Evolutionary conservation across 768 basidiomycete species (phyloP).

Genomic region (Lentinula detonsa): DNA sequence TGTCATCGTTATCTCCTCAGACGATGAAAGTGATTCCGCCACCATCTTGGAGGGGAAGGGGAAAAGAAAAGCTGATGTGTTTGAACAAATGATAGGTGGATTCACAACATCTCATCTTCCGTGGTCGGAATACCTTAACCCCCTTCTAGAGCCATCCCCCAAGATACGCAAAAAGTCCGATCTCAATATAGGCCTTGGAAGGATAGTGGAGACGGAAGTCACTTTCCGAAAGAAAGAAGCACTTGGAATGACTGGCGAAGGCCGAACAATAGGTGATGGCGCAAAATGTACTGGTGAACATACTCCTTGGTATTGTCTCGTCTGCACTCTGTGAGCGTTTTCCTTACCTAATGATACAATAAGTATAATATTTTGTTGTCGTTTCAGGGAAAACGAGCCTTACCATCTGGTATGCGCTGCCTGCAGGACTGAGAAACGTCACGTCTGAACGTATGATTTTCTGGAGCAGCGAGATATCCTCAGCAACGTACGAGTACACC

Average conservation of each 20-base stretch:
- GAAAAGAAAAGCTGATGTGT: background rate
- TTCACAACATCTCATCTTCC: background rate
- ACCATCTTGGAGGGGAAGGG: background rate
- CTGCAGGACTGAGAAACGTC: conserved; percentile 50
- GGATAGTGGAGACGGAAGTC: conserved; percentile 38
- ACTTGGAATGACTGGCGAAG: conserved; percentile 31
- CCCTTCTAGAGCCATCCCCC: background rate
- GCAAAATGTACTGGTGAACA: background rate
- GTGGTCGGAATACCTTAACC: background rate
- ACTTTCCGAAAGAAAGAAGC: conserved; percentile 37
- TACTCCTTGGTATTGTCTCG: conserved; percentile 38
- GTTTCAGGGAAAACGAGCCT: conserved; percentile 41
- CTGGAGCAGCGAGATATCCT: too few species aligned
- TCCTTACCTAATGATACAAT: background rate
- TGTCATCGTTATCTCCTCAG: conserved; percentile 22
- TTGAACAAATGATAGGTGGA: background rate
- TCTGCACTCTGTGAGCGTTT: conserved; percentile 58
- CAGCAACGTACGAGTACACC: too few species aligned
- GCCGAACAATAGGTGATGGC: conserved; percentile 17
- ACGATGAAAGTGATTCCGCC: conserved; percentile 4
- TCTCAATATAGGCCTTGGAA: conserved; percentile 19
- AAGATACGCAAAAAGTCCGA: background rate
- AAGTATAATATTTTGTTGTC: background rate
- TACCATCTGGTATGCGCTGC: conserved; percentile 56
- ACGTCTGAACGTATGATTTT: conserved; percentile 12